Evolutionary conservation across 192 early-diverging fungal species (phyloP).

Genomic region (Podila minutissima): DNA sequence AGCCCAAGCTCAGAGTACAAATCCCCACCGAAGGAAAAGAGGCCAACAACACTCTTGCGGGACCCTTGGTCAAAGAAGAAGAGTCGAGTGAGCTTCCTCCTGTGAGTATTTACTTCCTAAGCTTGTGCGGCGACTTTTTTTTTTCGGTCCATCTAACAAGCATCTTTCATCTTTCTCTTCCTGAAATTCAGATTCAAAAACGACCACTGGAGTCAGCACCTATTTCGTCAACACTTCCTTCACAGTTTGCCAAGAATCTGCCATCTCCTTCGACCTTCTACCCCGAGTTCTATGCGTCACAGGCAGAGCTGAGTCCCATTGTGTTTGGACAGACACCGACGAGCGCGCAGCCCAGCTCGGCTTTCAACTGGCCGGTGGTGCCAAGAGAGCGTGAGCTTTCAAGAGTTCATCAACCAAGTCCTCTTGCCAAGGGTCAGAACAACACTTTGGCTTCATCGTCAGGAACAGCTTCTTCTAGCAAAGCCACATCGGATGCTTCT

Average conservation of each 20-base stretch:
- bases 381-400: conserved; percentile 49
- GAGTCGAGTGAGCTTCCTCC: conserved; percentile 46
- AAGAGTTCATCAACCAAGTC: conserved; percentile 61
- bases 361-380: conserved; percentile 77
- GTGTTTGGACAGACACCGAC: conserved; percentile 81
- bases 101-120: not conserved
- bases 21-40: conserved; percentile 43
- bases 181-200: conserved; percentile 38
- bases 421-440: conserved; percentile 57
- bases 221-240: conserved; percentile 71
- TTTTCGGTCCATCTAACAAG: not conserved
- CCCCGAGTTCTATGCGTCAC: conserved; percentile 77
- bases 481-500: not conserved
- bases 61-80: conserved; percentile 41
- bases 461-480: conserved; percentile 8
- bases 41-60: conserved; percentile 31
- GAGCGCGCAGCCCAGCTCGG: conserved; percentile 60
- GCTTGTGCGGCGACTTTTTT: no score
- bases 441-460: conserved; percentile 9
- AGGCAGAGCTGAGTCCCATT: conserved; percentile 76
- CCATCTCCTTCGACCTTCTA: conserved; percentile 83
- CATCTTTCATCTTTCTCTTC: not conserved
- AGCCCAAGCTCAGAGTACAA: conserved; percentile 40
- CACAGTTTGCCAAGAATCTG: conserved; percentile 73
- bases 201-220: conserved; percentile 43